phyloP scores from a whole-genome alignment of 2,329 filamentous ascomycete genomes.

The Lecanosticta acicola region DNA sequence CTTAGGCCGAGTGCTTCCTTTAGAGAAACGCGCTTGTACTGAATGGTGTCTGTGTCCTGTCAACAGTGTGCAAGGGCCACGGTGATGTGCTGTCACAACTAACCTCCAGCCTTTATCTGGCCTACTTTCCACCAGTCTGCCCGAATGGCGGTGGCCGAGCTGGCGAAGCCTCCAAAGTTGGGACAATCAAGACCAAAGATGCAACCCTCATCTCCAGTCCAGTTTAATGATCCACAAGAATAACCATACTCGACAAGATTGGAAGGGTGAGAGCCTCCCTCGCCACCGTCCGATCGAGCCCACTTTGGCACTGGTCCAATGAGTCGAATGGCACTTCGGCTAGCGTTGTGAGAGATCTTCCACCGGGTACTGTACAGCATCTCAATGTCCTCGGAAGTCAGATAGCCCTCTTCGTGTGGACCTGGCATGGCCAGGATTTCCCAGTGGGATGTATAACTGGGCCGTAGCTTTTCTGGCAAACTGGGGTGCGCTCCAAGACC shows the following conservation, averaged over 20 bases:
- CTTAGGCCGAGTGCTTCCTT: slow-evolving; percentile 46
- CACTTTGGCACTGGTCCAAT: slow-evolving; percentile 55
- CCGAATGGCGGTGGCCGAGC: slow-evolving; percentile 50
- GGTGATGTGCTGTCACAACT: neutral
- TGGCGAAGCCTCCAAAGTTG: slow-evolving; percentile 57
- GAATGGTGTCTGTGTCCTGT: slow-evolving; percentile 40
- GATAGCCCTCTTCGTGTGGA: slow-evolving; percentile 52
- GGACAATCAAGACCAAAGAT: slow-evolving; percentile 56
- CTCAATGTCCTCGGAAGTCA: slow-evolving; percentile 48
- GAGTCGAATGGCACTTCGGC: slow-evolving; percentile 55
- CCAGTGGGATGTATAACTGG: slow-evolving; percentile 48
- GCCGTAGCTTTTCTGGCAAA: slow-evolving; percentile 44
- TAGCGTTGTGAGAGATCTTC: slow-evolving; percentile 58
- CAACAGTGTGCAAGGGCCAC: neutral
- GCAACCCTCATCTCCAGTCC: slow-evolving; percentile 57
- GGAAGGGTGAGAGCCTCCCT: slow-evolving; percentile 56
- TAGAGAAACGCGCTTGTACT: slow-evolving; percentile 48
- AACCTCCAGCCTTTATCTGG: slow-evolving; percentile 51
- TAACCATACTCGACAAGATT: slow-evolving; percentile 54
- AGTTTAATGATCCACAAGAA: slow-evolving; percentile 53
- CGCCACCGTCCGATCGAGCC: slow-evolving; percentile 55
- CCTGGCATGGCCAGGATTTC: slow-evolving; percentile 51
- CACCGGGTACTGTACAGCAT: slow-evolving; percentile 55
- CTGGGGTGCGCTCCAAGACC: slow-evolving; percentile 29
- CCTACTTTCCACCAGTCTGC: slow-evolving; percentile 59